A percentile compares a stretch with the other conserved stretches of the same genome.
Conservation (phyloP, 805 yeast genomes). For the Suhomyces sp. region DNA sequence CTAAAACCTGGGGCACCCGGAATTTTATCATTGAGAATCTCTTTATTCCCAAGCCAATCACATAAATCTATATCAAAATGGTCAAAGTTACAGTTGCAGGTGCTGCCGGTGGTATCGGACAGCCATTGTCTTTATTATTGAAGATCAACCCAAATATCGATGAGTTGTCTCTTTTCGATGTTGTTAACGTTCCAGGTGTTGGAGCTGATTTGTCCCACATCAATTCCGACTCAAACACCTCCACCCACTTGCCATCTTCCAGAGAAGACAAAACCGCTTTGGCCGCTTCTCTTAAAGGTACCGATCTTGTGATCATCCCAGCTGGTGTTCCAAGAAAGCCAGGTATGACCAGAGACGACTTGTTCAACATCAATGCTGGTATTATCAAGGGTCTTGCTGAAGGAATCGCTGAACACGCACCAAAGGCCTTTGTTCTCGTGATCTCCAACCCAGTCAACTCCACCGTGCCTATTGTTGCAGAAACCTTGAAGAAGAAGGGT, state of each 20-base stretch:
- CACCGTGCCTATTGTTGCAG: constrained; percentile 85
- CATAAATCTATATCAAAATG: constrained; percentile 21
- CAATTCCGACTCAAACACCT: constrained; percentile 61
- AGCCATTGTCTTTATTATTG: constrained; percentile 79
- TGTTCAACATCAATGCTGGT: constrained; percentile 79
- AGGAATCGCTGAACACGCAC: constrained; percentile 70
- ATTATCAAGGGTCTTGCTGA: constrained; percentile 73
- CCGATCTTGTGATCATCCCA: constrained; percentile 59
- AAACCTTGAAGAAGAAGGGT: constrained; percentile 66
- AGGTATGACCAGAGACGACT: constrained; percentile 91
- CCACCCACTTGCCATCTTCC: constrained; percentile 60
- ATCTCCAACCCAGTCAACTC: constrained; percentile 95
- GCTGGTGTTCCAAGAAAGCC: constrained; percentile 95
- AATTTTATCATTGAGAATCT: no score
- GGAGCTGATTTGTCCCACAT: constrained; percentile 87
- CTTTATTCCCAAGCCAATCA: no score
- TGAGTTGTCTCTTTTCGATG: constrained; percentile 78
- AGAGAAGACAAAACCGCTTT: constrained; percentile 48
- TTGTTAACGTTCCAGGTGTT: constrained; percentile 81
- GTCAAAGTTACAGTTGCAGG: constrained; percentile 83
- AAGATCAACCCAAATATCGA: constrained; percentile 64
- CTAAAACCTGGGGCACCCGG: no score
- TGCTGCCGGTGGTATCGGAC: constrained; percentile 95
- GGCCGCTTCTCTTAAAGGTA: constrained; percentile 43
- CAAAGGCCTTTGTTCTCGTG: constrained; percentile 73